Base-by-base conservation (phyloP, 2,329 filamentous ascomycete species). In the Penicillium sp. region DNA sequence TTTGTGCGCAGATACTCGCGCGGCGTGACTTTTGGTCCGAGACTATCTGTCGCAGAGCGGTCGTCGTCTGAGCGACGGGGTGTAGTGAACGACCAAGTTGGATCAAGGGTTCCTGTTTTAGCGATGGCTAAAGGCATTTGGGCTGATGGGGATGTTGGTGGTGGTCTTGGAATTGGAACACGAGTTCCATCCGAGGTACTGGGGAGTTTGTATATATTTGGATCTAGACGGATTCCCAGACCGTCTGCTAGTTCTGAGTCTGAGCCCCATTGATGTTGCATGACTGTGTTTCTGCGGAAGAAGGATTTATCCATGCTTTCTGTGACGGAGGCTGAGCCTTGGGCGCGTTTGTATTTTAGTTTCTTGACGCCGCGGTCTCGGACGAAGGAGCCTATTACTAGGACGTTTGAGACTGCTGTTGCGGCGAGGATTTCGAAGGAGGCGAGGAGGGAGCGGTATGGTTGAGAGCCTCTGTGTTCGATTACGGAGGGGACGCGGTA, bases 341-440 rank as follows among this genome's bases (percentile, higher is more conserved):
- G 47, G 2, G 54, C 64, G 71, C 66, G 71, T 49, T 88, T 88
- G 77, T 90, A 97, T 71, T 91, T 94, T 56, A 84, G 83, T 76
- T 95, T 96, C 81, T 97, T 97, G 41, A 92, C 80, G 27, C 94
- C 94, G 53, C 91, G 85, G 72, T 97, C 93, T 15, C 93, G 86
- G 29, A 97, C 86, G 69, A 97, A 97, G 0, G 93, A 96, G 13
- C 93, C 93, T 3, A 99, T 84, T 1, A 97, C 90, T 21, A 99
- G 82, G 3, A 89, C 88, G 71, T 97, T 99, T 13, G 93, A 90
- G 0, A 95, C 89, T 0, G 87, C 86, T 0, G 93, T 90, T 6
- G 94, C 93, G 50, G 93, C 93, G 1, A 97, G 82, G 8, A 97
- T 89, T 71, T 99, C 94, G 19, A 95, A 82, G 0, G 93, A 96